Evolutionary conservation across 169 alveolate genomes (phyloP), one percentile per base, ranked within the genome.

Genomic region (Besnoitia besnoiti): DNA sequence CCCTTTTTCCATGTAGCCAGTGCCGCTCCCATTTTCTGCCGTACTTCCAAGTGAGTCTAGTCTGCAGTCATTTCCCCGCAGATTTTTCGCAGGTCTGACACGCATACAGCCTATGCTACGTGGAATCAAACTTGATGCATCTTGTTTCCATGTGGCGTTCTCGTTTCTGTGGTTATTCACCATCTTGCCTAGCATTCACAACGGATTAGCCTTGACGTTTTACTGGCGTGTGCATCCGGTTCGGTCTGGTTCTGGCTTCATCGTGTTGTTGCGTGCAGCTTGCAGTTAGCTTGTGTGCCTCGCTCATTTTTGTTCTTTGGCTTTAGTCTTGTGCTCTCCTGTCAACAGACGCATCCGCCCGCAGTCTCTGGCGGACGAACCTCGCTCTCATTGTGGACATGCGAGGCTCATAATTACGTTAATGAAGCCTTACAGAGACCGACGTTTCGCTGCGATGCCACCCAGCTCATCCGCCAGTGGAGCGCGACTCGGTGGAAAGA

Each of bases 1-100:
- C 87, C 16, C 87, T 77, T 27, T 77, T 40, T 35, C 87, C 87
- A 33, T 77, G 87, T 39, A n/a, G 19, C 30, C 87, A 77, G 14
- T 77, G 87, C 59, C 87, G 87, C 50, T 16, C 50, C 19, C 87
- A 77, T 59, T 77, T 77, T 27, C n/a, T 14, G 61, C 87, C 87
- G 39, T 77, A 30, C 59, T 12, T 77, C 21, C 87, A 77, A 59
- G 87, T 35, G 16, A 77, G 87, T 51, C 67, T 51, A 14, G 67
- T 51, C 14, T 51, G 67, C 67, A 51, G 24, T 51, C 67, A 16
- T 16, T 24, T 14, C 14, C 24, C 67, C 14, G 24, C 24, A 24
- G 67, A 24, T 51, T 14, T 51, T 14, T 24, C 67, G 24, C n/a
- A 24, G 24, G 67, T 14, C 14, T 51, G 67, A 24, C 24, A 24